phyloP scores from a whole-genome alignment of 257 asterid genomes.

The Solanum gracilifrons region DNA sequence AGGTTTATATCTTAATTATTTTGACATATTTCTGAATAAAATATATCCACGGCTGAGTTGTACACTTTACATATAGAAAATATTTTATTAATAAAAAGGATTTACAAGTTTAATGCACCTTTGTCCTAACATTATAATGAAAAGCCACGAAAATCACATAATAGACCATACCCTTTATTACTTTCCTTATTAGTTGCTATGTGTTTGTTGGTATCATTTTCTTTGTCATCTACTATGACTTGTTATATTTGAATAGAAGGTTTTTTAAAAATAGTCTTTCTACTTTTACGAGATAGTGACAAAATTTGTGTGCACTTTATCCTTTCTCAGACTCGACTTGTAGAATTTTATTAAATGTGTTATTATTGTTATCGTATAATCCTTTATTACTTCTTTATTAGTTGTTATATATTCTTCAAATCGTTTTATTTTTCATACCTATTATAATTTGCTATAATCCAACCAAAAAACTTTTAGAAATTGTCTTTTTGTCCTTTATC shows the following conservation, averaged over 20 bases:
- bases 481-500: neutral
- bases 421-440: neutral
- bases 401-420: neutral
- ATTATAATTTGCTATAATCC: too few species aligned
- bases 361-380: neutral
- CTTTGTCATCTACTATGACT: too few species aligned
- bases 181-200: neutral
- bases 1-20: neutral
- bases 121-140: too few species aligned
- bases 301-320: too few species aligned
- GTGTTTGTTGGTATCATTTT: too few species aligned
- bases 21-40: neutral
- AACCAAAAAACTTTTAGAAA: neutral
- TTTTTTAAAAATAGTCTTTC: too few species aligned
- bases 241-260: too few species aligned
- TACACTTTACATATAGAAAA: neutral
- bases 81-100: neutral
- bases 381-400: neutral
- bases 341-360: too few species aligned
- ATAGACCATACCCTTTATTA: too few species aligned
- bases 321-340: too few species aligned
- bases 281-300: too few species aligned
- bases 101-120: neutral
- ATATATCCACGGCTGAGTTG: neutral
- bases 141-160: too few species aligned